Conservation (phyloP, 2,329 filamentous ascomycete species). For the Cladosporium halotolerans region DNA sequence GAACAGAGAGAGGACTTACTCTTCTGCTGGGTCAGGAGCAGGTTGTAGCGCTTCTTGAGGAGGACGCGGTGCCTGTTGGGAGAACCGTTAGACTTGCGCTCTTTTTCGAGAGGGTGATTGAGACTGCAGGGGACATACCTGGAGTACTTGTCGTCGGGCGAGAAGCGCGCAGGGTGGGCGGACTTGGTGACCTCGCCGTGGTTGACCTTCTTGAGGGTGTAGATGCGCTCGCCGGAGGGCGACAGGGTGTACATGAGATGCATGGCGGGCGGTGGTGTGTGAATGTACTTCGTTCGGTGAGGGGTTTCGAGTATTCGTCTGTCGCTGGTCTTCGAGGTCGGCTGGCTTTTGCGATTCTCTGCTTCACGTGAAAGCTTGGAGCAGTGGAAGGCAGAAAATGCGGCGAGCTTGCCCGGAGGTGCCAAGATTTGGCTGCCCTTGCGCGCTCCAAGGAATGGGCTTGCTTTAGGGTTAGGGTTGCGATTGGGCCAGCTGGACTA, state of each 20-base stretch:
- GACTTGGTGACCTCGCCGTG: constrained; percentile 86
- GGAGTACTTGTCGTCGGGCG: constrained; percentile 97
- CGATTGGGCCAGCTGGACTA: neutral
- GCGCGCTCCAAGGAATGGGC: neutral
- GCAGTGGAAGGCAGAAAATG: constrained; percentile 4
- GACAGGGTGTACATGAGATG: constrained; percentile 85
- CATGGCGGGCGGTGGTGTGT: constrained; percentile 40
- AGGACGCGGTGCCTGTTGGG: constrained; percentile 76
- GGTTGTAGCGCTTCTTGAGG: constrained; percentile 84
- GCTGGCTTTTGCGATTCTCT: neutral
- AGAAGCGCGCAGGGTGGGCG: constrained; percentile 92
- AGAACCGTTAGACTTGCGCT: neutral
- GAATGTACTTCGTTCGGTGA: neutral
- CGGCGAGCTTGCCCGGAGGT: neutral
- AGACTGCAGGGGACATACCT: constrained; percentile 39
- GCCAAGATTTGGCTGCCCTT: constrained; percentile 3
- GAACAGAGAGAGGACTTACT: constrained; percentile 16
- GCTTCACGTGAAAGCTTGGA: constrained; percentile 4
- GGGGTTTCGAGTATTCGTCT: constrained; percentile 2
- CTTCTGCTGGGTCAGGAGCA: constrained; percentile 73
- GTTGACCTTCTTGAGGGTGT: constrained; percentile 87
- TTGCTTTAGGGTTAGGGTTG: neutral
- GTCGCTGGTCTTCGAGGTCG: neutral
- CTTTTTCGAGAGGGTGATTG: neutral
- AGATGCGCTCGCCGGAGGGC: constrained; percentile 74